phyloP scores from a whole-genome alignment of 805 yeast species.

The Wickerhamiella nectarea region DNA sequence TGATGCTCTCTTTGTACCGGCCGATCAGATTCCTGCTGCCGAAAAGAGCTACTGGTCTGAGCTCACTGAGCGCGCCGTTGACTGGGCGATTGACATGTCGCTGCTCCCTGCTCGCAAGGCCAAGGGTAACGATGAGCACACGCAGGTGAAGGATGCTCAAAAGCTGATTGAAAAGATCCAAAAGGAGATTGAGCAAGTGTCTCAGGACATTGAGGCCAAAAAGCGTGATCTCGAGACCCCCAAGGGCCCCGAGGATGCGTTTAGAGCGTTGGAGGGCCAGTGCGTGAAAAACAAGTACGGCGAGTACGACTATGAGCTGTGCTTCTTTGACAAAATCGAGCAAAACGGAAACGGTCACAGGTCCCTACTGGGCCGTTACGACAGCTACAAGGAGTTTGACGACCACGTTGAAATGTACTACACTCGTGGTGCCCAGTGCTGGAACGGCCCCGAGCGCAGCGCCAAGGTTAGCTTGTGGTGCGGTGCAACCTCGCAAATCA shows the following conservation, averaged over 20 bases:
- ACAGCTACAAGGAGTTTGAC: conserved; percentile 18
- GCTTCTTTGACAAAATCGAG: conserved; percentile 40
- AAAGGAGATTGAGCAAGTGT: conserved; percentile 13
- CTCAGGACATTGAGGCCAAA: conserved; percentile 14
- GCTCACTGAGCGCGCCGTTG: background rate
- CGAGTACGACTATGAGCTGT: conserved; percentile 55
- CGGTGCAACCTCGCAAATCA: conserved; percentile 41
- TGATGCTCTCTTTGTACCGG: conserved; percentile 1
- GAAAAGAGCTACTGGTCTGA: conserved; percentile 1
- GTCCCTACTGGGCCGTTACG: conserved; percentile 37
- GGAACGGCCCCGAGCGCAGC: conserved; percentile 86
- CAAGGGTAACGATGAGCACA: background rate
- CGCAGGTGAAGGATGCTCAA: conserved; percentile 6
- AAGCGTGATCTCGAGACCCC: conserved; percentile 17
- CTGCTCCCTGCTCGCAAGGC: conserved; percentile 4
- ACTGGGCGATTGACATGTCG: conserved; percentile 5
- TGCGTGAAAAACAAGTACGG: conserved; percentile 43
- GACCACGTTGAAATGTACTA: conserved; percentile 38
- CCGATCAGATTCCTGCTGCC: background rate
- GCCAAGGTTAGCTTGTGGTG: conserved; percentile 54
- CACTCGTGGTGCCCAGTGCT: conserved; percentile 62
- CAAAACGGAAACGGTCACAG: conserved; percentile 41
- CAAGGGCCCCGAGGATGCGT: conserved; percentile 50
- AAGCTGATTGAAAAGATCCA: conserved; percentile 12
- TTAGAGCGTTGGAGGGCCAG: conserved; percentile 40